Conservation (phyloP, 2,329 filamentous ascomycete genomes). For the Cadophora sp. region DNA sequence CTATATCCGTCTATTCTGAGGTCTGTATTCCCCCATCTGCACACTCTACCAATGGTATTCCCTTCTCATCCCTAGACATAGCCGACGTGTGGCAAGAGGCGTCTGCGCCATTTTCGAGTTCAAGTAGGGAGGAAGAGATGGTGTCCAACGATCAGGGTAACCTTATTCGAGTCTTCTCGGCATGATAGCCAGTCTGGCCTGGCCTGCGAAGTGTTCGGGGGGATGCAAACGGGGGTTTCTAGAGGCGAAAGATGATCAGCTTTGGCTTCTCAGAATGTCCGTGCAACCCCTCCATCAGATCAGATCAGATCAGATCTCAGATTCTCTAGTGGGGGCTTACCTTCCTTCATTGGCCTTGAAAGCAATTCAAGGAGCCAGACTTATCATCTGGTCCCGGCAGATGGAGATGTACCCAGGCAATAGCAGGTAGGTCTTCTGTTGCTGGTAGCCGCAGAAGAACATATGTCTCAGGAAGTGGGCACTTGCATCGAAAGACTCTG, state of each 20-base stretch:
- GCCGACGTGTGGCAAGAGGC: slow-evolving; percentile 14
- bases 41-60: slow-evolving; percentile 9
- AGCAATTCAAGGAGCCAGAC: slow-evolving; percentile 6
- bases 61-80: slow-evolving; percentile 3
- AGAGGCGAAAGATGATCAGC: slow-evolving; percentile 25
- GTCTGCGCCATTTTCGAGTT: slow-evolving; percentile 12
- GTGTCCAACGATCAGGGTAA: not conserved
- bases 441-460: slow-evolving; percentile 30
- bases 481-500: slow-evolving; percentile 22
- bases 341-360: slow-evolving; percentile 20
- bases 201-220: slow-evolving; percentile 1
- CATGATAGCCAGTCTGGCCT: not conserved
- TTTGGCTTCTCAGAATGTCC: slow-evolving; percentile 10
- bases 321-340: not conserved
- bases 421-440: slow-evolving; percentile 20
- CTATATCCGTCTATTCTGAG: slow-evolving; percentile 2
- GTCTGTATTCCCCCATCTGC: slow-evolving; percentile 13
- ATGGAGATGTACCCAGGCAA: not conserved
- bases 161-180: not conserved
- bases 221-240: slow-evolving; percentile 19
- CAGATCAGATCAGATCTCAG: slow-evolving; percentile 27
- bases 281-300: slow-evolving; percentile 23
- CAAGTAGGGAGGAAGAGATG: not conserved
- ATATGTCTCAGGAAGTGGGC: slow-evolving; percentile 23
- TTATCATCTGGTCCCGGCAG: slow-evolving; percentile 26